A percentile compares a stretch with the other conserved stretches of the same genome.
These are phyloP conservation scores for Arthrinium puccinioides DNA, from an alignment of 2,329 filamentous ascomycete genomes.

Conservation along the genomic window DNA sequence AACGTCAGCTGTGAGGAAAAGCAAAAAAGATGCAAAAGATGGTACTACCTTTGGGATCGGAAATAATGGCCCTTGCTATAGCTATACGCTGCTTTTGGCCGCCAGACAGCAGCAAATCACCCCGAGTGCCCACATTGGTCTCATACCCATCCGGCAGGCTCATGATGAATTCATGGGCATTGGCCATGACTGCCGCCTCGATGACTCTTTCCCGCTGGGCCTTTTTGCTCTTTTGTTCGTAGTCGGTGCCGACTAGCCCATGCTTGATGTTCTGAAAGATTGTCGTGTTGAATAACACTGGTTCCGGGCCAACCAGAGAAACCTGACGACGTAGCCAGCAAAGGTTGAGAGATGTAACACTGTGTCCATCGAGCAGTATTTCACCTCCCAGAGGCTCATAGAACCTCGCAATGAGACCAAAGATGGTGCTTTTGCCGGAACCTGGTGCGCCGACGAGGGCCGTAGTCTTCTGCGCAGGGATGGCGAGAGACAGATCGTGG, in stretches of 20 bases:
- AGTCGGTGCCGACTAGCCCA: slow-evolving; percentile 72
- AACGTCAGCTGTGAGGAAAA: too few relatives aligned
- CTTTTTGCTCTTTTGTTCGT: slow-evolving; percentile 54
- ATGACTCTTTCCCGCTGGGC: slow-evolving; percentile 56
- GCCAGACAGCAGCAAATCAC: slow-evolving; percentile 73
- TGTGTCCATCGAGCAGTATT: slow-evolving; percentile 73
- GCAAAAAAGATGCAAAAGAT: background rate
- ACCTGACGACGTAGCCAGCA: slow-evolving; percentile 78
- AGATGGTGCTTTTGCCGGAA: slow-evolving; percentile 54
- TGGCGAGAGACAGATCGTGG: slow-evolving; percentile 30
- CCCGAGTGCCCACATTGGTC: slow-evolving; percentile 81
- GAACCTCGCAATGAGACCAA: slow-evolving; percentile 84
- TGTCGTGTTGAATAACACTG: slow-evolving; percentile 69
- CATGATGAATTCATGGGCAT: slow-evolving; percentile 79
- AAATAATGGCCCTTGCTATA: slow-evolving; percentile 56
- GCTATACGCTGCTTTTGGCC: slow-evolving; percentile 93
- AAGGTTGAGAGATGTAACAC: slow-evolving; percentile 73
- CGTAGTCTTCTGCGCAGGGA: slow-evolving; percentile 38
- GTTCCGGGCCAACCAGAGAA: slow-evolving; percentile 87
- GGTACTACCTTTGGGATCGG: background rate
- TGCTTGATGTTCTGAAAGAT: slow-evolving; percentile 50
- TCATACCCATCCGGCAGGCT: slow-evolving; percentile 61
- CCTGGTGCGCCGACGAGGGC: slow-evolving; percentile 24
- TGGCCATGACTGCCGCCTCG: slow-evolving; percentile 76
- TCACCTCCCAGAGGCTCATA: slow-evolving; percentile 75